Evolutionary conservation across 2,329 filamentous ascomycete genomes (phyloP), one percentile per base, ranked within the genome.

Genomic region (Rhinocladiella similis): DNA sequence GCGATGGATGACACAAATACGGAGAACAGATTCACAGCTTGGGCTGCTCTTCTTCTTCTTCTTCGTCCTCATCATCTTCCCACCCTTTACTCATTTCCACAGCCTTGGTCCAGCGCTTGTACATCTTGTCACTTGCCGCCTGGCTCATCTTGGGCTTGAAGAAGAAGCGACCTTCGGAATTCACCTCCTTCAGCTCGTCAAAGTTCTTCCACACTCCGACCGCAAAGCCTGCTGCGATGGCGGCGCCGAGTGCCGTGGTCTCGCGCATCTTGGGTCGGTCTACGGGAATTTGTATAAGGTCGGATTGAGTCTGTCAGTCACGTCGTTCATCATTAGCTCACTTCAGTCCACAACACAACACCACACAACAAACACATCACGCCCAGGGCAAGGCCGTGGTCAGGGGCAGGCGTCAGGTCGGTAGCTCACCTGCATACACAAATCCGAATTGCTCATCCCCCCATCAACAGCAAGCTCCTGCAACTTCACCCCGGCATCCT

Each of bases 161-260:
- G 19, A 84, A 80, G 60, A 80, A 87, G 51, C 87, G 81, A 50
- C 86, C 88, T 50, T 81, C 80, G 57, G 82, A 83, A 72, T 91
- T 91, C 70, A 94, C 85, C 61, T 85, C 78, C 64, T 84, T 84
- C 27, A 96, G 75, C 66, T 93, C 89, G 33, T 85, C 82, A 56
- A 94, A 85, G 65, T 84, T 81, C 62, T 83, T 82, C 90, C 91
- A 96, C 41, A 93, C 84, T 43, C 83, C 86, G 18, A 89, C 84
- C 5, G 90, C 90, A 59, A 96, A 86, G 9, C 89, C 91, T 7
- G 91, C 91, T 10, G 91, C 90, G 65, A 96, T 93, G 43, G 91
- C 91, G 12, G 91, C 91, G 20, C 91, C 91, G 1, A 96, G 81
- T 1, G 91, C 88, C 1, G 91, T 96, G 2, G 91, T 95, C 77